phyloP scores from a whole-genome alignment of 371 early-diverging fungal genomes.

The Mucor velutinosus region DNA sequence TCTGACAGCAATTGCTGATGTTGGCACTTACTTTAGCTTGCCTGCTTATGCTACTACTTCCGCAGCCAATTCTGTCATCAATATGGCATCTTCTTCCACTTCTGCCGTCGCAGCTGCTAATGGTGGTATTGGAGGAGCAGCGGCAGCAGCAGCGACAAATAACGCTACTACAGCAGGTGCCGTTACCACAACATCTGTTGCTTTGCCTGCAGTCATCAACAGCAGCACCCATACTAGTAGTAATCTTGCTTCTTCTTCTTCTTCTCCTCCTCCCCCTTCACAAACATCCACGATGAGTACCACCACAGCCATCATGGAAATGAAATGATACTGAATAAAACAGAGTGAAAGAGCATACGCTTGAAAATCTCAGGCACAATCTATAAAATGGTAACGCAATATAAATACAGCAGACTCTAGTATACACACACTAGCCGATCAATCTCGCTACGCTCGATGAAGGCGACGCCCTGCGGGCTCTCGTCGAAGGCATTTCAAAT shows the following conservation, averaged over 20 bases:
- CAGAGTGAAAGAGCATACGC: no score
- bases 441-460: no score
- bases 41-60: slow-evolving; percentile 28
- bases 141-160: background rate
- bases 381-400: no score
- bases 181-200: background rate
- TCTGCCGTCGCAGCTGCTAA: background rate
- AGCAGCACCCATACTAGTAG: background rate
- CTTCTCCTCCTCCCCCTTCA: background rate
- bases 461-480: no score
- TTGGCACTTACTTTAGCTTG: slow-evolving; percentile 48
- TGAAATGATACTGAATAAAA: background rate
- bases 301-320: background rate
- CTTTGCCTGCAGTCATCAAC: background rate
- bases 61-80: background rate
- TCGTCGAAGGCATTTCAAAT: no score
- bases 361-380: no score
- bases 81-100: background rate
- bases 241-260: background rate
- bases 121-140: background rate
- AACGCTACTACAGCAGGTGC: background rate
- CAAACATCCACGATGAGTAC: background rate
- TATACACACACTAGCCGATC: no score
- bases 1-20: slow-evolving; percentile 42
- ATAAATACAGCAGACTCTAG: no score